Percentiles rank a stretch among this genome's conserved stretches.
These are phyloP conservation scores for Leccinum arenicola DNA, from an alignment of 768 basidiomycete genomes.

Conservation along the genomic window DNA sequence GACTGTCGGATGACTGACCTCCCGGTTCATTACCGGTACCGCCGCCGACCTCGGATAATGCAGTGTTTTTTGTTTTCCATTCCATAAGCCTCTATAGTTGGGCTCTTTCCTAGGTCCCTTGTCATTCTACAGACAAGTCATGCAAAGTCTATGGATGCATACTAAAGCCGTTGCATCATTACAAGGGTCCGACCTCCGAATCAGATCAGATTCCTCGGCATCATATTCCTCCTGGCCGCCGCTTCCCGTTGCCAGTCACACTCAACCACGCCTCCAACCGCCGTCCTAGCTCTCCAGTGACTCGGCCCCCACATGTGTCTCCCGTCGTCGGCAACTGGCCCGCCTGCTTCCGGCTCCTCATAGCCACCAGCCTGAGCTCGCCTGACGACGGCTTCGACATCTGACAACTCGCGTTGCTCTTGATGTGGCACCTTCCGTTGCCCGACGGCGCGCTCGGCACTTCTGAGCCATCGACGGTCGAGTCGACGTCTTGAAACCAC, in stretches of 20 bases:
- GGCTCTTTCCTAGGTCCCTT: neutral
- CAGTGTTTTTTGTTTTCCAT: neutral
- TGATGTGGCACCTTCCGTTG: neutral
- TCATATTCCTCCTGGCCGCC: slow-evolving; percentile 18
- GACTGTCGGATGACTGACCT: slow-evolving; percentile 1
- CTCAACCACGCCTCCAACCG: slow-evolving; percentile 75
- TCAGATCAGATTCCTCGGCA: slow-evolving; percentile 10
- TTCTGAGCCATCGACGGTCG: slow-evolving; percentile 20
- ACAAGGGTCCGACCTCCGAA: neutral
- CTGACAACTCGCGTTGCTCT: neutral
- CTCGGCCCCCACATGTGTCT: slow-evolving; percentile 76
- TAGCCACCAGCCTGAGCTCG: slow-evolving; percentile 24
- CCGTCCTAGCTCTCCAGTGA: slow-evolving; percentile 66
- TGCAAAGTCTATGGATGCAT: slow-evolving; percentile 1
- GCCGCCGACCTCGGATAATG: neutral
- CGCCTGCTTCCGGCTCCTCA: slow-evolving; percentile 35
- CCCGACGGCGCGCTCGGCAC: slow-evolving; percentile 14
- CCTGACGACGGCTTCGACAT: slow-evolving; percentile 16
- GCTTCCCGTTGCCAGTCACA: slow-evolving; percentile 30
- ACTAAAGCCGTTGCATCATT: neutral
- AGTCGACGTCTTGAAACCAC: slow-evolving; percentile 54
- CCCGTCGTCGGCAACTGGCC: slow-evolving; percentile 56
- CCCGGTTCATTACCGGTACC: neutral
- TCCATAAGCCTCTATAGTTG: neutral
- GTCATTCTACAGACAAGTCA: neutral